Conservation (phyloP, 352 stramenopile genomes). For the Phytophthora syringae region DNA sequence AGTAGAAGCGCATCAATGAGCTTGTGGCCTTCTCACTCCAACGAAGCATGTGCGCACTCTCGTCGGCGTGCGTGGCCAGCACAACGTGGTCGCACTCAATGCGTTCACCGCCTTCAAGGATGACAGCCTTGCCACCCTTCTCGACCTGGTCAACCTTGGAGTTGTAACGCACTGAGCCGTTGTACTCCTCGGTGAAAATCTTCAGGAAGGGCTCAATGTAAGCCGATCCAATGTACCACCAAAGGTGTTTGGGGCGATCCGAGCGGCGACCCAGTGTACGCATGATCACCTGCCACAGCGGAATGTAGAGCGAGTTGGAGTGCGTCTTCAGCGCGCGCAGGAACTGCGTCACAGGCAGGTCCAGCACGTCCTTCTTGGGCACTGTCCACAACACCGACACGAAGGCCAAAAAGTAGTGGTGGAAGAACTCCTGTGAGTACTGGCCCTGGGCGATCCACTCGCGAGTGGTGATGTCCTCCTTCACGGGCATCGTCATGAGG, state of each 20-base stretch:
- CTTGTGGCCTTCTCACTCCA: slow-evolving; percentile 72
- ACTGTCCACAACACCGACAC: slow-evolving; percentile 88
- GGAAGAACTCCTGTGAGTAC: slow-evolving; percentile 88
- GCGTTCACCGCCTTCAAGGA: slow-evolving; percentile 69
- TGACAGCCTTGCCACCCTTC: slow-evolving; percentile 80
- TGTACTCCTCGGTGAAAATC: slow-evolving; percentile 84
- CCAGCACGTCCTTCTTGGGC: slow-evolving; percentile 84
- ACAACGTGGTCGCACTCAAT: slow-evolving; percentile 89
- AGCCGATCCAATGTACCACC: slow-evolving; percentile 85
- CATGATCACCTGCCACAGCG: slow-evolving; percentile 85
- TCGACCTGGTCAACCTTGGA: slow-evolving; percentile 66
- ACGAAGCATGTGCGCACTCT: slow-evolving; percentile 73
- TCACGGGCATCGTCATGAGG: slow-evolving; percentile 85
- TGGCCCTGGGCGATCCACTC: slow-evolving; percentile 72
- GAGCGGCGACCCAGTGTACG: slow-evolving; percentile 72
- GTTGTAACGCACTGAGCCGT: slow-evolving; percentile 83
- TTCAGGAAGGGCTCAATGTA: slow-evolving; percentile 90
- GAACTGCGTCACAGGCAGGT: slow-evolving; percentile 85
- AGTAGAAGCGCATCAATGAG: slow-evolving; percentile 83
- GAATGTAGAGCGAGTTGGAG: slow-evolving; percentile 89
- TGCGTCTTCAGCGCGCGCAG: slow-evolving; percentile 89
- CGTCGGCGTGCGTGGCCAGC: slow-evolving; percentile 81
- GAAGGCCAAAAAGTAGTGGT: slow-evolving; percentile 89
- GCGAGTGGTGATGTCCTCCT: slow-evolving; percentile 73
- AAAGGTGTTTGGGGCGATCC: slow-evolving; percentile 84